Percentiles rank a stretch among this genome's conserved stretches.
Conservation (phyloP, 2,329 filamentous ascomycete species). For the Teratosphaeriaceae sp. region DNA sequence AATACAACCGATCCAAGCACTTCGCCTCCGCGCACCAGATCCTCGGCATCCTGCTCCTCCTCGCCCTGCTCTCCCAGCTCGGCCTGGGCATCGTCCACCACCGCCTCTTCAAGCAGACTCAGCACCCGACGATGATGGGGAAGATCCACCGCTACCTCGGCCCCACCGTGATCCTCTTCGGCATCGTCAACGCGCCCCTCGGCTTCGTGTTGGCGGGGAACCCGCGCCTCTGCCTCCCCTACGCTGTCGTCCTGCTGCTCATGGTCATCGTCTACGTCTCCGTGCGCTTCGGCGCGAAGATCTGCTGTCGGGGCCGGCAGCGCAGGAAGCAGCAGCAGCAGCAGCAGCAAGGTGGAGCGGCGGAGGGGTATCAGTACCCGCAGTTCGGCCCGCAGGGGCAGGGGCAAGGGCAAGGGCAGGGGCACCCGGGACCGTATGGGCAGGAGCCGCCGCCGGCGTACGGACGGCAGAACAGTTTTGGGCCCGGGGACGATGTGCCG, state of each 20-base stretch:
- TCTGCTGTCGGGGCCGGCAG: constrained; percentile 7
- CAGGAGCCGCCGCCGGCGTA: constrained; percentile 11
- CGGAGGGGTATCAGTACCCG: constrained; percentile 12
- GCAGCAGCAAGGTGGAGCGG: neutral
- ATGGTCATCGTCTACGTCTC: constrained; percentile 34
- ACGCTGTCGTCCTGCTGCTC: constrained; percentile 41
- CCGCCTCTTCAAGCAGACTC: constrained; percentile 38
- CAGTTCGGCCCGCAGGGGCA: constrained; percentile 4
- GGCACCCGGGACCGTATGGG: too few species aligned
- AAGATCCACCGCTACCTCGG: constrained; percentile 54
- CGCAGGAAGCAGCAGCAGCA: neutral
- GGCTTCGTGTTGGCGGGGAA: constrained; percentile 52
- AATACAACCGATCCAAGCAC: constrained; percentile 21
- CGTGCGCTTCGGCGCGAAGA: constrained; percentile 25
- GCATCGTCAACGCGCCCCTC: constrained; percentile 50
- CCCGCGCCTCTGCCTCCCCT: constrained; percentile 42
- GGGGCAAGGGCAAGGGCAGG: too few species aligned
- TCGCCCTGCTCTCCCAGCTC: constrained; percentile 48
- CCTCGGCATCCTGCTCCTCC: constrained; percentile 50
- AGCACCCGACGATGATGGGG: constrained; percentile 43
- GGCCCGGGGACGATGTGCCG: constrained; percentile 7
- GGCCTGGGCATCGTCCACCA: constrained; percentile 52
- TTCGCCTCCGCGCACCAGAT: constrained; percentile 45
- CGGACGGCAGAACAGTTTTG: constrained; percentile 4
- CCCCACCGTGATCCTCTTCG: constrained; percentile 46